Base-by-base conservation (phyloP, 1,284 basidiomycete genomes). In the Ustilago shanxiensis region DNA sequence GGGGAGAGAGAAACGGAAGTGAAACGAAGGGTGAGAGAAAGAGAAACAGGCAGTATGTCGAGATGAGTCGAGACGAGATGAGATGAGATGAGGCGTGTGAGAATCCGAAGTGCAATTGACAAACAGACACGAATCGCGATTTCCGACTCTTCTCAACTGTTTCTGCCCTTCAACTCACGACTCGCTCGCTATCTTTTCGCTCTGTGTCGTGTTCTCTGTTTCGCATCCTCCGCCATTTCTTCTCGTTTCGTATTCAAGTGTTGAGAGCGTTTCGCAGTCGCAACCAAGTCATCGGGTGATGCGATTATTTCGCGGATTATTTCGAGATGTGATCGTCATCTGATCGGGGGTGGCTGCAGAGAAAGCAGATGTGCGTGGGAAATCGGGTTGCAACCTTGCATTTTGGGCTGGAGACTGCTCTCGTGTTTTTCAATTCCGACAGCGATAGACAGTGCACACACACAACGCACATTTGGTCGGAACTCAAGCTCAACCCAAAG, bases 61-160 rank as follows among this genome's bases (percentile, higher is more conserved):
- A 55, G 26, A 14, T 33, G 53, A 55, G 22, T 10, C 35, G 29
- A 28, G 53, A 55, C n/a, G 24, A 53, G 53, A 24, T 13, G 54
- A 56, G 29, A 52, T 33, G 50, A 52, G 50, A 33, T n/a, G 18
- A 52, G 33, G 50, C 50, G 47, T 49, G 47, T 26, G n/a, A 9
- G 16, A 3, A 11, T 49, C 24, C 6, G 20, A 47, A 22, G 2
- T 22, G 20, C 45, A 5, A 8, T 6, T 47, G 20, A 28, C 22
- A 49, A 49, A 49, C 20, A 24, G 9, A 28, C 5, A 16, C 47
- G 47, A 49, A 28, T 49, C 14, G 24, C 47, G 47, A 26, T 14
- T 28, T 49, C 50, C 26, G 18, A 26, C 13, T 37, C 35, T 37
- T n/a, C n/a, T n/a, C n/a, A n/a, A n/a, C n/a, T n/a, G n/a, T n/a